Conservation (phyloP, 768 basidiomycete genomes). For the Tulasnella calospora region DNA sequence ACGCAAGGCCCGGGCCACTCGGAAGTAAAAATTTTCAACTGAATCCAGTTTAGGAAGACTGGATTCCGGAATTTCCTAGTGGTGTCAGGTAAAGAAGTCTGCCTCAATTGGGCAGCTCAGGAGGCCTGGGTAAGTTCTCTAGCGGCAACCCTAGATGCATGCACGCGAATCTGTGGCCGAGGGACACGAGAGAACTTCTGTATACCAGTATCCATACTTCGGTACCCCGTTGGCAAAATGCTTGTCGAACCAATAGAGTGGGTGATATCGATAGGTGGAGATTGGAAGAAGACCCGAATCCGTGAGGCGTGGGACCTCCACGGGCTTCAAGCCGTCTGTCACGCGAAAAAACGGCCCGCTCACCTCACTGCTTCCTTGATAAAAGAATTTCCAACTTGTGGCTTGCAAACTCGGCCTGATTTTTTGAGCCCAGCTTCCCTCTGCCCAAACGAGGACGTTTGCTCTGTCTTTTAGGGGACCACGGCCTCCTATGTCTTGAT, state of each 20-base stretch:
- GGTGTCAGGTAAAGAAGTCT: not conserved
- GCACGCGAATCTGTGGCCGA: conserved; percentile 4
- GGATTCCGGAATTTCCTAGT: not conserved
- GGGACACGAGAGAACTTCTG: not conserved
- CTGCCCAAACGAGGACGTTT: not conserved
- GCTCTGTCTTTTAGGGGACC: not conserved
- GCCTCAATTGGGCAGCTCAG: not conserved
- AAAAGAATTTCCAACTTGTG: not conserved
- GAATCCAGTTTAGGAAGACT: not conserved
- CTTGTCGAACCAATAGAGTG: not conserved
- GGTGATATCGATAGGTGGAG: not conserved
- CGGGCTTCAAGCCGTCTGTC: conserved; percentile 1
- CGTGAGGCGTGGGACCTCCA: not conserved
- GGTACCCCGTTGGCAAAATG: not conserved
- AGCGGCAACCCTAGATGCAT: not conserved
- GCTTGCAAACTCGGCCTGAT: not conserved
- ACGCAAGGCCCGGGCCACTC: not conserved
- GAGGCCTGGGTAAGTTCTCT: conserved; percentile 2
- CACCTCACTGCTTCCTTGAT: not conserved
- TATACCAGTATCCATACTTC: not conserved
- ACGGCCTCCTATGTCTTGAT: not conserved
- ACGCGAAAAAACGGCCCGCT: not conserved
- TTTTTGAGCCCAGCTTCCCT: not conserved
- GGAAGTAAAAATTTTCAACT: not conserved
- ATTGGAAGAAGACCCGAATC: not conserved